Percentiles rank a stretch among this genome's conserved stretches.
phyloP scores from a whole-genome alignment of 2,329 filamentous ascomycete species.

The Fusarium tanahbumbuense region DNA sequence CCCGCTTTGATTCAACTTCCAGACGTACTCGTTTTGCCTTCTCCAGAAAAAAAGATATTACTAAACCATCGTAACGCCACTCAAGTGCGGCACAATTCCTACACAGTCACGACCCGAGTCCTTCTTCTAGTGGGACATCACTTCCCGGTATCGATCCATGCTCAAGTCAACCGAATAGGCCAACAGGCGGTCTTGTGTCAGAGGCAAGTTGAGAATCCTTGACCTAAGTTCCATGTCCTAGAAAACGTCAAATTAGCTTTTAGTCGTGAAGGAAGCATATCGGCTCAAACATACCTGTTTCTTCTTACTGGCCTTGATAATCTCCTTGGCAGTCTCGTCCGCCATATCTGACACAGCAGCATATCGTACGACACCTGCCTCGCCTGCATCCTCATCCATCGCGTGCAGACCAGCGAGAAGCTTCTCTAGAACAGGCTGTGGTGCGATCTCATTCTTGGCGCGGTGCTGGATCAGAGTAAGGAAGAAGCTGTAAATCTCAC shows the following conservation, averaged over 20 bases:
- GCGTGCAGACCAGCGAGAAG: slow-evolving; percentile 67
- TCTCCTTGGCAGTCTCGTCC: slow-evolving; percentile 74
- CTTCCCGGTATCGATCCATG: slow-evolving; percentile 73
- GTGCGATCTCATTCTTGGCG: slow-evolving; percentile 54
- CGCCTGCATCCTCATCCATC: slow-evolving; percentile 60
- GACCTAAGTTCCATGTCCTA: slow-evolving; percentile 54
- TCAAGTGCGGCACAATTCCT: slow-evolving; percentile 14
- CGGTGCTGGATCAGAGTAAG: slow-evolving; percentile 62
- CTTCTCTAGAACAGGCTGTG: slow-evolving; percentile 64
- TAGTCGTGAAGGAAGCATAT: background rate
- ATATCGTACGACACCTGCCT: slow-evolving; percentile 63
- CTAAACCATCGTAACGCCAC: slow-evolving; percentile 36
- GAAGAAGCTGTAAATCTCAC: slow-evolving; percentile 79
- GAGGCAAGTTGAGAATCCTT: slow-evolving; percentile 67
- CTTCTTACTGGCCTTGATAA: slow-evolving; percentile 65
- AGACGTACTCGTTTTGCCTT: slow-evolving; percentile 16
- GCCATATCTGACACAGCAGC: slow-evolving; percentile 88
- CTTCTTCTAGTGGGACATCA: slow-evolving; percentile 62
- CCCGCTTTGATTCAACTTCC: slow-evolving; percentile 8
- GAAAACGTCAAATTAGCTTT: slow-evolving; percentile 33
- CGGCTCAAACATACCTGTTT: slow-evolving; percentile 62
- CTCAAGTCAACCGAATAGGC: slow-evolving; percentile 77
- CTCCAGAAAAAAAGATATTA: slow-evolving; percentile 18
- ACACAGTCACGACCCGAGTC: slow-evolving; percentile 15
- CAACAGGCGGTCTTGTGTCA: slow-evolving; percentile 79